Evolutionary conservation across 352 stramenopile genomes (phyloP), one percentile per base, ranked within the genome.

Genomic region (Blastocystis sp.): DNA sequence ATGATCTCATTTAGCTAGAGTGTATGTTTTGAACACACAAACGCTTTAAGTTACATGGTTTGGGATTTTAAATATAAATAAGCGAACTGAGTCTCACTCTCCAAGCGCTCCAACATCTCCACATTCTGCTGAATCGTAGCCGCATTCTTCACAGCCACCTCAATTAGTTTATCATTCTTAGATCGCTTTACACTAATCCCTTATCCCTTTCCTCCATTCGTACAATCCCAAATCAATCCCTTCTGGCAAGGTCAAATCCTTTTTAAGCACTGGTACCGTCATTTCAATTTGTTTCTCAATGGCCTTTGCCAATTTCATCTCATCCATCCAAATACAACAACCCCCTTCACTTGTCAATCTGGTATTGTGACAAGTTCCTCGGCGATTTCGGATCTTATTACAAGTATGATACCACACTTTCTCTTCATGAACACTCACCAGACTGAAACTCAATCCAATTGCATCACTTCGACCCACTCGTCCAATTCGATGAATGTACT

Each of bases 401-500:
- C 69, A 80, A 27, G 69, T 80, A 42, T 80, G 69, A 39, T 78
- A 90, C 89, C 88, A 90, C 0, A 92, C 90, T 87, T 92, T 91
- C 83, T 93, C 91, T 80, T 81, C 67, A 14, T 66, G 46, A 24
- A 56, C 57, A 1, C 87, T 83, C 21, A 93, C 90, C 14, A 93
- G 57, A 16, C 89, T 92, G 42, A 93, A 91, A 21, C 91, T 90
- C 37, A 93, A 71, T 19, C 91, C 91, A 42, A 91, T 87, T 29
- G 67, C 66, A 58, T 91, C 89, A 27, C 88, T 80, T 21, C 91
- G 54, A 24, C 91, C 91, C 14, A 92, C 91, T 21, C 91, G 87
- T 32, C 91, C 91, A 46, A 93, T 86, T 12, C 91, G 65, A 59
- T 93, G 91, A 65, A 93, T 89, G 87, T 93, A 93, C 46, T 91